These are phyloP conservation scores for Blastocrithidia nonstop DNA, from an alignment of 208 protist genomes.

Conservation along the genomic window DNA sequence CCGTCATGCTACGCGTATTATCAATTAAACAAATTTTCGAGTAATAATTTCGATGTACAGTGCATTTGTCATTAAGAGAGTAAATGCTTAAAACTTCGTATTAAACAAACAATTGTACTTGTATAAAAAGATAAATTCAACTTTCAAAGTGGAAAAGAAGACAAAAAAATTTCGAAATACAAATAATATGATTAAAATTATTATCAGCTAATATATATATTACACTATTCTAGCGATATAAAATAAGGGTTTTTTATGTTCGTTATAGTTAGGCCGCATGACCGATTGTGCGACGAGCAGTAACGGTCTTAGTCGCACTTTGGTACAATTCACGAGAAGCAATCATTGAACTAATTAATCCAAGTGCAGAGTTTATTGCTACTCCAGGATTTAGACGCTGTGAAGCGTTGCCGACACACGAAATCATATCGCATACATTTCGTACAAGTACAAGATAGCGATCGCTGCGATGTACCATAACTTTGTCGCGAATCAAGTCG, in stretches of 20 bases:
- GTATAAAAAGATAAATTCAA: neutral
- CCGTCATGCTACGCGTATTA: no score
- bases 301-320: no score
- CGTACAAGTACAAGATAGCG: conserved; percentile 30
- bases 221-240: neutral
- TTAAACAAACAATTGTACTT: neutral
- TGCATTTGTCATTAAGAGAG: neutral
- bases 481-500: conserved; percentile 24
- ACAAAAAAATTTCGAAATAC: neutral
- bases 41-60: neutral
- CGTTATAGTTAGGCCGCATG: neutral
- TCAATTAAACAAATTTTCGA: no score
- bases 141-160: neutral
- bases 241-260: neutral
- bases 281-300: no score
- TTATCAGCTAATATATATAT: neutral
- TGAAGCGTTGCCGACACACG: conserved; percentile 32
- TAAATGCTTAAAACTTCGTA: neutral
- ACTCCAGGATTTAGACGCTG: conserved; percentile 24
- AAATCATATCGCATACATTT: conserved; percentile 59
- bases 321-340: conserved; percentile 40
- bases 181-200: neutral
- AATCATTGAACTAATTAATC: conserved; percentile 49
- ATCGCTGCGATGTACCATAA: conserved; percentile 14
- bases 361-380: conserved; percentile 18